Percentiles rank a stretch among this genome's conserved stretches.
phyloP scores from a whole-genome alignment of 257 asterid genomes.

The Anisodus acutangulus region DNA sequence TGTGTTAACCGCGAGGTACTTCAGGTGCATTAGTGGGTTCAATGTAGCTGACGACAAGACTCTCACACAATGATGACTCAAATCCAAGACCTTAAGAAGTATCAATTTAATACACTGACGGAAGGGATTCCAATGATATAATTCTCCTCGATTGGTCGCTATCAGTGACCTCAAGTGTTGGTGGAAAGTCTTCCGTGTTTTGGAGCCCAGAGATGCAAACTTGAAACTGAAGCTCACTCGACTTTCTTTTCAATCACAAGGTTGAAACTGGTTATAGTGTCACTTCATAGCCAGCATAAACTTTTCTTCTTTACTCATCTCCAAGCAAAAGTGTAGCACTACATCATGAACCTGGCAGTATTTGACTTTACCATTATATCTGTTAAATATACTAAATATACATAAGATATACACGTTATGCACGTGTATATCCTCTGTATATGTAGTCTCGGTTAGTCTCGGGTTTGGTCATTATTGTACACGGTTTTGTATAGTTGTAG shows the following conservation, averaged over 20 bases:
- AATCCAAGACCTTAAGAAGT: not conserved
- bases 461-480: no score
- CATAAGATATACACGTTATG: no score
- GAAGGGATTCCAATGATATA: not conserved
- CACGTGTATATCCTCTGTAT: no score
- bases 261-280: not conserved
- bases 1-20: not conserved
- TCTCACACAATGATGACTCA: not conserved
- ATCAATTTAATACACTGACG: not conserved
- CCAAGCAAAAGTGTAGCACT: conserved; percentile 2
- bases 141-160: not conserved
- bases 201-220: not conserved
- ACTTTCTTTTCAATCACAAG: not conserved
- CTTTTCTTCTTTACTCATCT: not conserved
- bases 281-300: not conserved
- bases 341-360: conserved; percentile 17
- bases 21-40: not conserved
- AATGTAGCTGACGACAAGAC: not conserved
- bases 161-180: not conserved
- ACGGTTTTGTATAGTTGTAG: no score
- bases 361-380: not conserved
- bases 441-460: no score
- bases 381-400: no score
- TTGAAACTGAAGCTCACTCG: not conserved
- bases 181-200: not conserved